These are phyloP conservation scores for Chloranthus sessilifolius DNA, from an alignment of 164 flowering plant genomes.

Conservation along the genomic window DNA sequence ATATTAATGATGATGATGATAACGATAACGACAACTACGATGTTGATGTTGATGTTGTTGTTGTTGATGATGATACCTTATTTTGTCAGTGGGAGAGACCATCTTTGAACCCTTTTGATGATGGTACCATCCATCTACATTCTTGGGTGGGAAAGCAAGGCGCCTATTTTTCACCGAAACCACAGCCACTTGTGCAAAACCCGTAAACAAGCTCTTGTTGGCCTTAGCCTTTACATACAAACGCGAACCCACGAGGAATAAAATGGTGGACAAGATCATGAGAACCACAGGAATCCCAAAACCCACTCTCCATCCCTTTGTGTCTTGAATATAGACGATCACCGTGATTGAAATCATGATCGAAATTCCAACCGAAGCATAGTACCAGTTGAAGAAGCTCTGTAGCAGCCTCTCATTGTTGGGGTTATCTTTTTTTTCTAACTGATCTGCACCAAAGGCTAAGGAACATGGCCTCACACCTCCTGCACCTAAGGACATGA, in stretches of 20 bases:
- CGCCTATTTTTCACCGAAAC: constrained; percentile 34
- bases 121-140: constrained; percentile 24
- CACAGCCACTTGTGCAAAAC: constrained; percentile 31
- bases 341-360: constrained; percentile 21
- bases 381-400: constrained; percentile 61
- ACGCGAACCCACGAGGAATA: constrained; percentile 43
- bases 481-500: constrained; percentile 59
- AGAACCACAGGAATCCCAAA: constrained; percentile 27
- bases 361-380: constrained; percentile 21
- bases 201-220: constrained; percentile 33
- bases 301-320: constrained; percentile 41
- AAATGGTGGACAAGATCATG: constrained; percentile 24
- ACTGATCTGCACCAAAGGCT: too few relatives aligned
- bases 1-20: too few relatives aligned
- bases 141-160: constrained; percentile 21
- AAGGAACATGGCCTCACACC: too few relatives aligned
- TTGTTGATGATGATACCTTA: constrained; percentile 31
- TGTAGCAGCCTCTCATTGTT: constrained; percentile 23
- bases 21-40: too few relatives aligned
- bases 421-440: constrained; percentile 19
- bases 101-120: constrained; percentile 25
- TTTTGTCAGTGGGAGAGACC: constrained; percentile 26
- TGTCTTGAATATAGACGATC: constrained; percentile 44
- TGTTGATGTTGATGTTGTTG: background rate
- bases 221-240: constrained; percentile 34